These are phyloP conservation scores for Vicia villosa DNA, from an alignment of 306 rosid species.

Conservation along the genomic window DNA sequence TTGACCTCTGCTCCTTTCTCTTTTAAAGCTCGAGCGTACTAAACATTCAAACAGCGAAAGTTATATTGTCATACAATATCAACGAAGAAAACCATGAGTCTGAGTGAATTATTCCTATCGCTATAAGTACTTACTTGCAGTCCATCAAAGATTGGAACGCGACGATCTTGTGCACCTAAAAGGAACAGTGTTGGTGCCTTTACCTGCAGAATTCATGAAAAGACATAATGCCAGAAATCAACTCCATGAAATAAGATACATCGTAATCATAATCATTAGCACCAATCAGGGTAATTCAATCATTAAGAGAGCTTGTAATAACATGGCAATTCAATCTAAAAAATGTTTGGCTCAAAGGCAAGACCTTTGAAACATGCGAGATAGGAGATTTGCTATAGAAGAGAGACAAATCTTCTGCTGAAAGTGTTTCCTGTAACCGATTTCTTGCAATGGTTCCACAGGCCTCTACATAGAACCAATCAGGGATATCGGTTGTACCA, in stretches of 20 bases:
- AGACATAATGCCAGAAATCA: too few relatives aligned
- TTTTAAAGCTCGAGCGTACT: slow-evolving; percentile 75
- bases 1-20: slow-evolving; percentile 72
- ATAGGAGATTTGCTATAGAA: too few relatives aligned
- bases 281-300: too few relatives aligned
- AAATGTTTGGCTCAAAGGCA: too few relatives aligned
- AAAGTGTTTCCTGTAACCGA: slow-evolving; percentile 50
- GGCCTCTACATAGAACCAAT: slow-evolving; percentile 77
- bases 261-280: too few relatives aligned
- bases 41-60: slow-evolving; percentile 3
- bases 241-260: too few relatives aligned
- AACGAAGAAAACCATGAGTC: neutral
- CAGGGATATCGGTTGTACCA: slow-evolving; percentile 87
- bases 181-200: too few relatives aligned
- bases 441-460: slow-evolving; percentile 59
- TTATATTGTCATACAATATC: neutral
- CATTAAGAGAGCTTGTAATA: too few relatives aligned
- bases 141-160: slow-evolving; percentile 66
- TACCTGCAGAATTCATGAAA: too few relatives aligned
- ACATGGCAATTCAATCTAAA: too few relatives aligned
- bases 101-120: neutral
- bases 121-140: slow-evolving; percentile 56
- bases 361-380: too few relatives aligned
- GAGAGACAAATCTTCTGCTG: too few relatives aligned
- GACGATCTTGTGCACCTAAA: slow-evolving; percentile 84